Conservation (phyloP, 306 rosid species). For the Pyrus betulifolia region DNA sequence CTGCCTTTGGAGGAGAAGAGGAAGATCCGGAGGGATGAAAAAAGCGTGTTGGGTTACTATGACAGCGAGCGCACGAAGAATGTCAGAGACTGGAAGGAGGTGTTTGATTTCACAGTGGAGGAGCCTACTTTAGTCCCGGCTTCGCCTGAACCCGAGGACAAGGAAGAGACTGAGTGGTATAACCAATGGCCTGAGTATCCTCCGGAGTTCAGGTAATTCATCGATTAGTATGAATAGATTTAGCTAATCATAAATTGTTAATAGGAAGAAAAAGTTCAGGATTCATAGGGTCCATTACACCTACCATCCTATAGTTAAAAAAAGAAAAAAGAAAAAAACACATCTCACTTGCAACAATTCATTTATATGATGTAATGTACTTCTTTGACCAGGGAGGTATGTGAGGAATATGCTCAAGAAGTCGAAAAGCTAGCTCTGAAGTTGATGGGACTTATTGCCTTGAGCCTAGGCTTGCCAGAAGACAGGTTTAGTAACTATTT, state of each 20-base stretch:
- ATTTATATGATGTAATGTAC: background rate
- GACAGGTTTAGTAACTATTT: constrained; percentile 39
- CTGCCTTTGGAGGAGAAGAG: constrained; percentile 30
- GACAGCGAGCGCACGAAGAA: constrained; percentile 74
- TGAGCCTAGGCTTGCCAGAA: constrained; percentile 49
- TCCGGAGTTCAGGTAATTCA: constrained; percentile 45
- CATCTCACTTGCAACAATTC: no score
- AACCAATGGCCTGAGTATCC: constrained; percentile 73
- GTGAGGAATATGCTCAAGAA: constrained; percentile 46
- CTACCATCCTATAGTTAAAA: background rate
- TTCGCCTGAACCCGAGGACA: constrained; percentile 33
- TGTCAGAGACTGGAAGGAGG: constrained; percentile 87
- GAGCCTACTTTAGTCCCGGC: constrained; percentile 47
- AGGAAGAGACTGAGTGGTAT: constrained; percentile 15
- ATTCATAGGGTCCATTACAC: background rate
- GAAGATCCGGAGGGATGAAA: constrained; percentile 53
- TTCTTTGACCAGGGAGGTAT: constrained; percentile 39
- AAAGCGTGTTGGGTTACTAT: constrained; percentile 46
- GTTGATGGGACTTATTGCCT: constrained; percentile 44
- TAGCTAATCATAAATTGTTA: background rate
- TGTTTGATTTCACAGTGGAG: constrained; percentile 63
- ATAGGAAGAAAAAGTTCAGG: no score
- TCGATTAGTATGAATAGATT: background rate
- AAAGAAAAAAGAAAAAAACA: no score
- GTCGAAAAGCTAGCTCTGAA: constrained; percentile 58